These are phyloP conservation scores for Colletotrichum gloeosporioides DNA, from an alignment of 2,329 filamentous ascomycete genomes.

Conservation along the genomic window DNA sequence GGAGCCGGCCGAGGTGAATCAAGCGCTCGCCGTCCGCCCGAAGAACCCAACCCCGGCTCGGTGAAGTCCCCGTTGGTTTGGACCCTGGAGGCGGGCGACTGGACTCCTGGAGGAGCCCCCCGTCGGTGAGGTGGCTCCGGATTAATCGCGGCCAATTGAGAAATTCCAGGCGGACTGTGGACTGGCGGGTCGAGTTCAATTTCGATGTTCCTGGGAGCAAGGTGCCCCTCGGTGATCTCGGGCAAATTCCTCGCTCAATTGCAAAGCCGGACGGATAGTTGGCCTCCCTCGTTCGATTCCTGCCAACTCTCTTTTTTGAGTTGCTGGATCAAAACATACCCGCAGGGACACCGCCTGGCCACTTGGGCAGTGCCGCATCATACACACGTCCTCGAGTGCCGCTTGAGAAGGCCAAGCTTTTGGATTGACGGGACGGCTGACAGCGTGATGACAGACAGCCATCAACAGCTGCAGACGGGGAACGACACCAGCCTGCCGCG, in stretches of 20 bases:
- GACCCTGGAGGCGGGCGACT: not conserved
- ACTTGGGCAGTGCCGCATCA: not conserved
- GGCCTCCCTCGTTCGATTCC: not conserved
- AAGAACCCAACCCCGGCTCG: not conserved
- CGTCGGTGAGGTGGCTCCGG: conserved; percentile 1
- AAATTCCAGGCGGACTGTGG: not conserved
- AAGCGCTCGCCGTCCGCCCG: not conserved
- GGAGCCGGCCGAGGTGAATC: not conserved
- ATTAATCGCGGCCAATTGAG: conserved; percentile 14
- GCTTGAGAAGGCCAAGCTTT: not conserved
- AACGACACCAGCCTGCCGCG: not conserved
- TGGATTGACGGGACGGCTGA: not conserved
- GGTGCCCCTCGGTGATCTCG: conserved; percentile 9
- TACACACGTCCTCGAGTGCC: not conserved
- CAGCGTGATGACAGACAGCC: not conserved
- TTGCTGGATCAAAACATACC: not conserved
- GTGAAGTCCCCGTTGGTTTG: not conserved
- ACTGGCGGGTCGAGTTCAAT: not conserved
- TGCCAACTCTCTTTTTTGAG: not conserved
- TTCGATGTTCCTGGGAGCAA: not conserved
- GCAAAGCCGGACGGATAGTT: not conserved
- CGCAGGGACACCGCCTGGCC: not conserved
- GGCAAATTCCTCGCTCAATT: conserved; percentile 13
- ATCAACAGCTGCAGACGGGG: not conserved
- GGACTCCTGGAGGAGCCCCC: not conserved